Percentiles rank a stretch among this genome's conserved stretches.
Evolutionary conservation across 495 filamentous ascomycete genomes (phyloP).

Genomic region (Cenococcum geophilum): DNA sequence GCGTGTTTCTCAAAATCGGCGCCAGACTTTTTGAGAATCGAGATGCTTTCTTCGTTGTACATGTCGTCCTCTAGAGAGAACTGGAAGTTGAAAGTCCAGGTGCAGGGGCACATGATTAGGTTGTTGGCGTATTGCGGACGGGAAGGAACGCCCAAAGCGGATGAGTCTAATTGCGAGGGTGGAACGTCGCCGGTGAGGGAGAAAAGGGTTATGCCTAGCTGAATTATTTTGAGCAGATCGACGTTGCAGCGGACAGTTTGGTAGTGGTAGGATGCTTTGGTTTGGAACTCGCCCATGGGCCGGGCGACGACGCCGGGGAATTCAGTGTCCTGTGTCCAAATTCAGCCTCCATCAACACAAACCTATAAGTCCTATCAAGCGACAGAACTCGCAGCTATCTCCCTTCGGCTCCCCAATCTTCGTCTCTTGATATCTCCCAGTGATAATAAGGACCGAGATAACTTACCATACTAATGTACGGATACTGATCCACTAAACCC

Average conservation of each 20-base stretch:
- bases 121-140: slow-evolving; percentile 44
- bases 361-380: not conserved
- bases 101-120: slow-evolving; percentile 67
- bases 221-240: slow-evolving; percentile 92
- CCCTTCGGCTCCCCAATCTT: not conserved
- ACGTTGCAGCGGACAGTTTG: slow-evolving; percentile 96
- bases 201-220: slow-evolving; percentile 90
- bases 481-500: slow-evolving; percentile 77
- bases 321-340: slow-evolving; percentile 71
- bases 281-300: slow-evolving; percentile 87
- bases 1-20: slow-evolving; percentile 81
- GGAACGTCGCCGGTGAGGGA: slow-evolving; percentile 79
- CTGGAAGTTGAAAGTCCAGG: slow-evolving; percentile 99
- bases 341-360: not conserved
- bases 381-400: not conserved
- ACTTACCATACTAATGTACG: slow-evolving; percentile 92
- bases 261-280: slow-evolving; percentile 96
- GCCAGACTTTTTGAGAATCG: slow-evolving; percentile 76
- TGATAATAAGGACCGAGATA: slow-evolving; percentile 1
- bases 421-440: slow-evolving; percentile 16
- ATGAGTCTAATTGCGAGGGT: slow-evolving; percentile 56
- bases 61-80: slow-evolving; percentile 92
- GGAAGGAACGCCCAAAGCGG: slow-evolving; percentile 42
- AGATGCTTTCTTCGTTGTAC: slow-evolving; percentile 89
- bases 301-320: slow-evolving; percentile 94